phyloP scores from a whole-genome alignment of 768 basidiomycete species.

The Termitomyces titanicus region DNA sequence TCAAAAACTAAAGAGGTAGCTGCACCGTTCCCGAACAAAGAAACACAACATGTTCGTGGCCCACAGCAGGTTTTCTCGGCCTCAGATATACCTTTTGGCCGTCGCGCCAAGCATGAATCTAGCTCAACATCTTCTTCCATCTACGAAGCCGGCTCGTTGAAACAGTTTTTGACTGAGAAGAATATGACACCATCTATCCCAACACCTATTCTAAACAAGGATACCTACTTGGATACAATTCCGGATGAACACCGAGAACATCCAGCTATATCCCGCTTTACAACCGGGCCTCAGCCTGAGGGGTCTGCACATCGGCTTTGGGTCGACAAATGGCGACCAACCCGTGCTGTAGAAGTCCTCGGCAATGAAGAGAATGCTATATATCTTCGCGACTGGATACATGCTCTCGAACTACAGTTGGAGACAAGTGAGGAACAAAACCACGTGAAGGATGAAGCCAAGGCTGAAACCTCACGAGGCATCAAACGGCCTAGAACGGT shows the following conservation, averaged over 20 bases:
- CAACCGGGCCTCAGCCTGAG: neutral
- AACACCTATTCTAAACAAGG: conserved; percentile 4
- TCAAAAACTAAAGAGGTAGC: conserved; percentile 2
- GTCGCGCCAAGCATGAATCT: neutral
- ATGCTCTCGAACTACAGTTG: conserved; percentile 61
- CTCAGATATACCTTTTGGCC: conserved; percentile 6
- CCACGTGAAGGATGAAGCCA: conserved; percentile 19
- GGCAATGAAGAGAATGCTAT: conserved; percentile 71
- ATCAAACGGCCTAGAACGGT: conserved; percentile 54
- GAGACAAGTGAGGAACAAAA: conserved; percentile 19
- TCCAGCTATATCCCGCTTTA: conserved; percentile 47
- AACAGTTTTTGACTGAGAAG: neutral
- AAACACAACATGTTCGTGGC: conserved; percentile 61
- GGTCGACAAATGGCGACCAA: conserved; percentile 75
- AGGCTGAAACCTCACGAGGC: conserved; percentile 26
- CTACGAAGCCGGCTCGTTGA: neutral
- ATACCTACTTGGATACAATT: conserved; percentile 20
- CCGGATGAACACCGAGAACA: conserved; percentile 35
- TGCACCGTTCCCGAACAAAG: conserved; percentile 46
- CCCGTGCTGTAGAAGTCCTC: conserved; percentile 67
- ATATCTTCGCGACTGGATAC: conserved; percentile 78
- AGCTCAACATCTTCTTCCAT: neutral
- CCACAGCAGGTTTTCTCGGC: conserved; percentile 38
- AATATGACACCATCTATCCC: neutral
- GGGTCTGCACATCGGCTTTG: conserved; percentile 47